Evolutionary conservation across 202 grass and related monocot species (phyloP), one percentile per base, ranked within the genome.

Genomic region (Tripidium arundinaceum): DNA sequence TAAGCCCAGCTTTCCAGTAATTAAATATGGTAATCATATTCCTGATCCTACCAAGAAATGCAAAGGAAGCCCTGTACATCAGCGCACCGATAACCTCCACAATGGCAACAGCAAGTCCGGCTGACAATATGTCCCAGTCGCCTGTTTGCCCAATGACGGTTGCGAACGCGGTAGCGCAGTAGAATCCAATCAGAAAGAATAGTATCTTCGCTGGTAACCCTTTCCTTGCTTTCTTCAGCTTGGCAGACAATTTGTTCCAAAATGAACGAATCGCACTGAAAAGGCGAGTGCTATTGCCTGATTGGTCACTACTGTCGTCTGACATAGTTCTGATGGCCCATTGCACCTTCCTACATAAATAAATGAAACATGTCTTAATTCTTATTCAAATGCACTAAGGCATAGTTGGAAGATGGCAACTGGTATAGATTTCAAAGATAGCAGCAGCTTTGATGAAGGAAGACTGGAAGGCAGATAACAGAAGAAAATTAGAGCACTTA

Each of bases 111-210:
- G 94, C 94, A 14, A 94, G 87, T 4, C 94, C 94, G 0, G 94
- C 91, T 4, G 94, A 97, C 80, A 97, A 59, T 84, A 97, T 97
- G 83, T 97, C 94, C 94, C 94, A 97, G 65, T 97, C 94, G 39
- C 91, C 94, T 18, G 94, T 94, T 86, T 97, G 94, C 11, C 91
- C 94, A 22, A 94, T 97, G 16, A 97, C 89, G 0, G 94, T 97
- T 21, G 91, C 94, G 70, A 97, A 97, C 50, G 94, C 94, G 1
- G 91, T 97, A 10, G 94, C 94, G 16, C 89, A 97, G 16, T 98
- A 98, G 62, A 94, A 94, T 24, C 94, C 88, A 14, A 93, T 77
- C 26, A 98, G 88, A 70, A 98, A 98, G 76, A 94, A 92, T 1
- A 94, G 67, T 67, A 98, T 80, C 87, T 98, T 98, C 26, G 91